phyloP scores from a whole-genome alignment of 352 stramenopile genomes.

The Phytophthora cajani region DNA sequence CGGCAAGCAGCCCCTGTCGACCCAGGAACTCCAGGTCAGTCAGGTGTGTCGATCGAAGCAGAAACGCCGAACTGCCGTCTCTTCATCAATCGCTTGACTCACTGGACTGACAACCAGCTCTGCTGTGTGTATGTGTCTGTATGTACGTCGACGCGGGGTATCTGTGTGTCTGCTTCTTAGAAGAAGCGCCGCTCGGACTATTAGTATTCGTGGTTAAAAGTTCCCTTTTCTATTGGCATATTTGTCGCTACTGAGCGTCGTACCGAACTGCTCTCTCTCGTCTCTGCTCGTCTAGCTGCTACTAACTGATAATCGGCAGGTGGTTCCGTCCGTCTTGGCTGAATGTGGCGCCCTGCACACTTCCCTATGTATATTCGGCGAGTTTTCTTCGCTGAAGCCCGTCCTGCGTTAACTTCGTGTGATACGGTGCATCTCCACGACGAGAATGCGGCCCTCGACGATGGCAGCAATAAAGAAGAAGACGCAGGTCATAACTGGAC shows the following conservation, averaged over 20 bases:
- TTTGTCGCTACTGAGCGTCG: slow-evolving; percentile 13
- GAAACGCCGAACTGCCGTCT: slow-evolving; percentile 13
- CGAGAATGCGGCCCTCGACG: slow-evolving; percentile 60
- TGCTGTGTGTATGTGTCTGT: slow-evolving; percentile 13
- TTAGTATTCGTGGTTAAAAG: slow-evolving; percentile 28
- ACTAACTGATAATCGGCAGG: slow-evolving; percentile 25
- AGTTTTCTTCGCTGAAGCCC: slow-evolving; percentile 2
- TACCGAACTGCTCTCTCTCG: slow-evolving; percentile 18
- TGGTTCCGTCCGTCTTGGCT: slow-evolving; percentile 3
- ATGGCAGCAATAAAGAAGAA: slow-evolving; percentile 46
- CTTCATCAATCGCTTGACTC: not conserved
- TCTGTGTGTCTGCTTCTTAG: slow-evolving; percentile 32
- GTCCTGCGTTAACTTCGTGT: slow-evolving; percentile 42
- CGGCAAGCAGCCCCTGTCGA: slow-evolving; percentile 55
- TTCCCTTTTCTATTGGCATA: slow-evolving; percentile 36
- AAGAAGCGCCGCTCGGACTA: slow-evolving; percentile 71
- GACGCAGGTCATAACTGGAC: slow-evolving; percentile 68
- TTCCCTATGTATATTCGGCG: slow-evolving; percentile 28
- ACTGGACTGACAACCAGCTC: slow-evolving; percentile 10
- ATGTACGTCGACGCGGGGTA: not conserved
- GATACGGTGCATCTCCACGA: slow-evolving; percentile 65
- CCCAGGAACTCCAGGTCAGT: slow-evolving; percentile 71
- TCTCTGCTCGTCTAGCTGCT: slow-evolving; percentile 29
- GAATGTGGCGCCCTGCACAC: slow-evolving; percentile 1
- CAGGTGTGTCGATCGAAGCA: slow-evolving; percentile 58